phyloP scores from a whole-genome alignment of 2,329 filamentous ascomycete species.

The Colletotrichum limetticola region DNA sequence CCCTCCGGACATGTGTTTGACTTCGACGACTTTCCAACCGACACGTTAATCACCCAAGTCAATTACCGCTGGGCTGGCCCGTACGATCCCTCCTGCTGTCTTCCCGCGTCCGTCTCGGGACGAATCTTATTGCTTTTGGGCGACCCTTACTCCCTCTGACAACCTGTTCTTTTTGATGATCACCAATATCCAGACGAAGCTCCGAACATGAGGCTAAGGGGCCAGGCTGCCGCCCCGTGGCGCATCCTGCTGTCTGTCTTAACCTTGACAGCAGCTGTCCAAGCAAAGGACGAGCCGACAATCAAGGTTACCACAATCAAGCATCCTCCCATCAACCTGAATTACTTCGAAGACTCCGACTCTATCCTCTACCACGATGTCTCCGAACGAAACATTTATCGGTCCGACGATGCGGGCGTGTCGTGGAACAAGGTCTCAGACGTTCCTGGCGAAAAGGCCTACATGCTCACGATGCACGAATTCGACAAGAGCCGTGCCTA shows the following conservation, averaged over 20 bases:
- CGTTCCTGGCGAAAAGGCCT: constrained; percentile 71
- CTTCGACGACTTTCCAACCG: constrained; percentile 28
- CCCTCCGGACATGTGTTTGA: constrained; percentile 28
- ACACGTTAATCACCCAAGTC: constrained; percentile 20
- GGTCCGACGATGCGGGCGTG: constrained; percentile 83
- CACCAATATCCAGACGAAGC: constrained; percentile 42
- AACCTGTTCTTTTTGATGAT: constrained; percentile 53
- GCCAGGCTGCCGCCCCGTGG: constrained; percentile 58
- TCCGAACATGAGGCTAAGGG: constrained; percentile 66
- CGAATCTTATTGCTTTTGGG: constrained; percentile 3
- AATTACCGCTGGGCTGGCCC: constrained; percentile 33
- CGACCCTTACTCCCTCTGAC: background rate
- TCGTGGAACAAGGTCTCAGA: constrained; percentile 76
- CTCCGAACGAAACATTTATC: constrained; percentile 73
- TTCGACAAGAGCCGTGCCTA: constrained; percentile 84
- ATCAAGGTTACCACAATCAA: constrained; percentile 75
- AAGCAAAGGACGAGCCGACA: constrained; percentile 72
- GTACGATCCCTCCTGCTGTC: constrained; percentile 1
- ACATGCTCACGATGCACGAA: constrained; percentile 78
- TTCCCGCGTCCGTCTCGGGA: background rate
- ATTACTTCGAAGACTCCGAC: constrained; percentile 93
- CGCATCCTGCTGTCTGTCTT: constrained; percentile 63
- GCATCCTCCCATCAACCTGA: constrained; percentile 73
- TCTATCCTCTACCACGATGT: constrained; percentile 80
- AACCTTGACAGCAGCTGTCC: constrained; percentile 49